phyloP scores from a whole-genome alignment of 305 asterid species.

The Plantago rigida region DNA sequence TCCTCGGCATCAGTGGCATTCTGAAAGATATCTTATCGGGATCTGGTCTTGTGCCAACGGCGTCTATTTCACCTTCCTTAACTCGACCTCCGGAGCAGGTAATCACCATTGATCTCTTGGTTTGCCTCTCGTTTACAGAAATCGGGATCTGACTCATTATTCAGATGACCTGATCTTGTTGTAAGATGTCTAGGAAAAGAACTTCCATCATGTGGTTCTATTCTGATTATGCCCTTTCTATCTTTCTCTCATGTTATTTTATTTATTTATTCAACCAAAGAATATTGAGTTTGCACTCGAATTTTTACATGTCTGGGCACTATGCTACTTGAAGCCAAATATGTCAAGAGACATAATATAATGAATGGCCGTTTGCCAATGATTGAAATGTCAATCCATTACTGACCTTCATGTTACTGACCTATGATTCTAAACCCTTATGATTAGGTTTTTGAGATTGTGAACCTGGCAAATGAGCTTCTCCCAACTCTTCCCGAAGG shows the following conservation, averaged over 20 bases:
- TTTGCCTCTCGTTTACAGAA: constrained; percentile 8
- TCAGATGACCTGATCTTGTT: too few relatives aligned
- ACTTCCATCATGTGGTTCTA: too few relatives aligned
- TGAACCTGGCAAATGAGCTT: constrained; percentile 96
- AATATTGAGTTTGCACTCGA: too few relatives aligned
- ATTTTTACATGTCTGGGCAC: too few relatives aligned
- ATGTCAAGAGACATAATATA: too few relatives aligned
- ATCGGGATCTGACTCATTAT: too few relatives aligned
- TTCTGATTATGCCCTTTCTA: too few relatives aligned
- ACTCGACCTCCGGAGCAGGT: constrained; percentile 99
- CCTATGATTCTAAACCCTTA: constrained; percentile 2
- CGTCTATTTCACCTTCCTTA: constrained; percentile 84
- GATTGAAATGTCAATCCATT: neutral
- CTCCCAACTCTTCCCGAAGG: constrained; percentile 96
- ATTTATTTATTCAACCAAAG: too few relatives aligned
- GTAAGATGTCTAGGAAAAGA: too few relatives aligned
- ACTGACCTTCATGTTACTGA: neutral
- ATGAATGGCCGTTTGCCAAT: neutral
- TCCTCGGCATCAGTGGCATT: constrained; percentile 87
- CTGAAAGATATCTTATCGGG: constrained; percentile 85
- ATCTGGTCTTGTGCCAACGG: constrained; percentile 64
- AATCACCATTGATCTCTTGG: constrained; percentile 20
- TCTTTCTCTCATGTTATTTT: too few relatives aligned
- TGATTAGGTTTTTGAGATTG: constrained; percentile 82
- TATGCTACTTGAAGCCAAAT: too few relatives aligned